phyloP scores from a whole-genome alignment of 768 basidiomycete species.

The Leccinum longicurvipes region DNA sequence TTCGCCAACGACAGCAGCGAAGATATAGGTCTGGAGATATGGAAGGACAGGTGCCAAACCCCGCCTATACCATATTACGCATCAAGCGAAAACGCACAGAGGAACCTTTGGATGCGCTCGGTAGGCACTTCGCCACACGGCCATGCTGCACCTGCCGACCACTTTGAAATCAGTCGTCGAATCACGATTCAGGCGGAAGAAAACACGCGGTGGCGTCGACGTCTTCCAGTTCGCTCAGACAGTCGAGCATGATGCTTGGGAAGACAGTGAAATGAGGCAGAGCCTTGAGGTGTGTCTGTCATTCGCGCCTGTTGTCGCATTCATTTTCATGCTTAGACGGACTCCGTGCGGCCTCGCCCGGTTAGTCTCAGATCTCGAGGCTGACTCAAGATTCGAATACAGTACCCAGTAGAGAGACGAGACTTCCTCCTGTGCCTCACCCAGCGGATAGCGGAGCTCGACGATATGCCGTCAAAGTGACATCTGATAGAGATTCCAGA shows the following conservation, averaged over 20 bases:
- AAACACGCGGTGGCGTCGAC: conserved; percentile 49
- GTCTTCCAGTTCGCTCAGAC: conserved; percentile 83
- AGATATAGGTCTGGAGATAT: conserved; percentile 10
- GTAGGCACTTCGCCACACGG: conserved; percentile 38
- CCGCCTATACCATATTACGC: conserved; percentile 67
- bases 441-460: conserved; percentile 39
- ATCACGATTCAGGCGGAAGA: conserved; percentile 58
- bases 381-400: conserved; percentile 41
- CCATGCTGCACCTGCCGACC: conserved; percentile 9
- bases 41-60: conserved; percentile 24
- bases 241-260: conserved; percentile 67
- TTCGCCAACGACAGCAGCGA: neutral
- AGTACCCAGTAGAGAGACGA: conserved; percentile 15
- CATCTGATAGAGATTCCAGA: conserved; percentile 7
- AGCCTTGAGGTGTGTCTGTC: conserved; percentile 54
- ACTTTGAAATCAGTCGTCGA: conserved; percentile 52
- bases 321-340: neutral
- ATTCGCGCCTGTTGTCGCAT: neutral
- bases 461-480: conserved; percentile 47
- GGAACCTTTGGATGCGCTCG: conserved; percentile 78
- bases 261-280: conserved; percentile 53
- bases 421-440: conserved; percentile 9
- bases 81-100: conserved; percentile 83
- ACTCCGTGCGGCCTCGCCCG: neutral
- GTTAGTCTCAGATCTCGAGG: conserved; percentile 56